Conservation (phyloP, 768 basidiomycete genomes). For the Phallus indusiatus region DNA sequence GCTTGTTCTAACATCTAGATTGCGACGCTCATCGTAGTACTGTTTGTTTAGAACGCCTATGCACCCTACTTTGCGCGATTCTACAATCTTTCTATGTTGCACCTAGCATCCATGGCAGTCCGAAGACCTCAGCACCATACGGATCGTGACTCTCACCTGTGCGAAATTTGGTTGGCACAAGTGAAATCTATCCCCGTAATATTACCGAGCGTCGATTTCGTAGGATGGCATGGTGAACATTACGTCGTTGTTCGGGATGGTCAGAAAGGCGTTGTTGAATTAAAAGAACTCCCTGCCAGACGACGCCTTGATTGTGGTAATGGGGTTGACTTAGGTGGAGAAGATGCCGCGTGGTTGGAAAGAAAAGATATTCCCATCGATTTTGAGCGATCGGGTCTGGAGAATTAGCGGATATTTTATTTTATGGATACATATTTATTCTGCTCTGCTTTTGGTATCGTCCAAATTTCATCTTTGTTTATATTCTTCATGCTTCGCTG, state of each 20-base stretch:
- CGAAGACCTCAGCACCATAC: constrained; percentile 47
- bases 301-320: constrained; percentile 53
- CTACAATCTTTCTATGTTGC: constrained; percentile 46
- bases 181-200: constrained; percentile 41
- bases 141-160: constrained; percentile 23
- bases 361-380: constrained; percentile 70
- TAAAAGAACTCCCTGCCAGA: constrained; percentile 53
- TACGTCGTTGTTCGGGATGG: constrained; percentile 45
- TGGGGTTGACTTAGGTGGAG: constrained; percentile 54
- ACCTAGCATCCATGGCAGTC: constrained; percentile 38
- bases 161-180: constrained; percentile 43
- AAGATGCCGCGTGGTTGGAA: constrained; percentile 58
- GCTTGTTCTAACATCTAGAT: background rate
- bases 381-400: constrained; percentile 52
- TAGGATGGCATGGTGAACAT: constrained; percentile 69
- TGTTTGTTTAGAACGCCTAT: constrained; percentile 39
- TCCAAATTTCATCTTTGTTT: background rate
- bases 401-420: constrained; percentile 15
- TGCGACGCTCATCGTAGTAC: background rate
- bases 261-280: constrained; percentile 23
- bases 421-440: background rate
- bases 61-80: constrained; percentile 39
- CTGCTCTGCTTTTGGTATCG: background rate
- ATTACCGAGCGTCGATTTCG: constrained; percentile 48
- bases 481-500: no score